Base-by-base conservation (phyloP, 2,329 filamentous ascomycete genomes). In the Pseudocercospora vitis region DNA sequence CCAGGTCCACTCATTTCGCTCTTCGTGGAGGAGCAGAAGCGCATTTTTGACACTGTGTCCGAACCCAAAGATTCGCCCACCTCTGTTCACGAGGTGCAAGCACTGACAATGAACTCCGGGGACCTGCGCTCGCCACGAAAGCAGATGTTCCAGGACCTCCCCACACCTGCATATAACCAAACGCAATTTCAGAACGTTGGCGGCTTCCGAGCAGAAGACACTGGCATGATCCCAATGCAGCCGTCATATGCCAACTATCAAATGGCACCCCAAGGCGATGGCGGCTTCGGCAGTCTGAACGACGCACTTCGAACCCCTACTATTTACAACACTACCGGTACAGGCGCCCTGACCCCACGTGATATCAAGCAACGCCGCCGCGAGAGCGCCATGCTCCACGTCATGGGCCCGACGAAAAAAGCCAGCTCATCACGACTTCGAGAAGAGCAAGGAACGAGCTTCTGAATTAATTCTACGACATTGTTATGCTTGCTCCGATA, bases 1-100 rank as follows among this genome's bases (percentile, higher is more conserved):
- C 92, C 94, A 0, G 91, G 91, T 0, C 91, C 92, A 0, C 87
- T 99, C 8, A 96, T 99, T 70, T 91, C 91, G 3, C 81, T 95
- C 71, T 94, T 99, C 71, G 79, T 99, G 53, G 91, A 94, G 60
- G 91, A 97, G 66, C 96, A 90, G 68, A 81, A 88, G 58, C 82
- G 81, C 35, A 92, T 99, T 44, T 99, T 97, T 68, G 87, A 87
- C 16, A 79, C 85, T 40, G 77, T 83, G 14, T 81, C 87, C 0
- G 83, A 86, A 61, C 78, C 63, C 16, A 12, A 16, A 21, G 28
- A 55, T 28, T 42, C 39, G 19, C 46, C 54, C 9, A 31, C 44
- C 11, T 46, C 32, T 5, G 44, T 28, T 23, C 37, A 56, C n/a
- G 42, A 50, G 8, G 46, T 37, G 12, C 58, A 53, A 18, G 28